A percentile compares a stretch with the other conserved stretches of the same genome.
These are phyloP conservation scores for Colletotrichum scovillei DNA, from an alignment of 2,329 filamentous ascomycete genomes.

Conservation along the genomic window DNA sequence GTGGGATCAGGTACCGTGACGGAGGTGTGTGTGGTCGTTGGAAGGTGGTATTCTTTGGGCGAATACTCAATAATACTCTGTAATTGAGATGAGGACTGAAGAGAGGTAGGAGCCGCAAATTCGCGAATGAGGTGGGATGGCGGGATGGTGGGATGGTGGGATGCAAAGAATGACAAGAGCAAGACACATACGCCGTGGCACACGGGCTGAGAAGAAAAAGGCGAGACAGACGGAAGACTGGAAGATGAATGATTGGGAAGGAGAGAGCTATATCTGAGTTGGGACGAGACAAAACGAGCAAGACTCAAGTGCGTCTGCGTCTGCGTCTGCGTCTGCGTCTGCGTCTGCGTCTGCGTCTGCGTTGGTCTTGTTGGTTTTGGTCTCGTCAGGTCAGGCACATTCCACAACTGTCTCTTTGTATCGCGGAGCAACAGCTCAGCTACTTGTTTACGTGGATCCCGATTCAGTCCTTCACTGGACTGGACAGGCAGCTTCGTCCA, in stretches of 20 bases:
- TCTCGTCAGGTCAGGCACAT: background rate
- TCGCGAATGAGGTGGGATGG: background rate
- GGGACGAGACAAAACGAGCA: background rate
- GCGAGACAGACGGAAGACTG: background rate
- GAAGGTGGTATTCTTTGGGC: background rate
- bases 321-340: background rate
- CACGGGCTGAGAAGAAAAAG: background rate
- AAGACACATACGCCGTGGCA: conserved; percentile 11
- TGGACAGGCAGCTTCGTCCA: conserved; percentile 5
- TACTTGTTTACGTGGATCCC: conserved; percentile 25
- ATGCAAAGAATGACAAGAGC: conserved; percentile 22
- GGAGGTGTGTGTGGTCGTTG: conserved; percentile 7
- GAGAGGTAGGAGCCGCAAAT: background rate
- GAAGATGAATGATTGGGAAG: background rate
- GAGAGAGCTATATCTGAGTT: background rate
- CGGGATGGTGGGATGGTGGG: background rate
- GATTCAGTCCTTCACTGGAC: conserved; percentile 13
- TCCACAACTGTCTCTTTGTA: conserved; percentile 20
- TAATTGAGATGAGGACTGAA: background rate
- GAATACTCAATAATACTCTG: background rate
- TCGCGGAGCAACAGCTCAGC: conserved; percentile 19
- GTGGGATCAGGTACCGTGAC: background rate
- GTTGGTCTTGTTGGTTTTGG: background rate
- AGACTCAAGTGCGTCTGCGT: background rate
- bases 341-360: too few relatives aligned